Evolutionary conservation across 164 flowering plant genomes (phyloP), one percentile per base, ranked within the genome.

Genomic region (Protea cynaroides): DNA sequence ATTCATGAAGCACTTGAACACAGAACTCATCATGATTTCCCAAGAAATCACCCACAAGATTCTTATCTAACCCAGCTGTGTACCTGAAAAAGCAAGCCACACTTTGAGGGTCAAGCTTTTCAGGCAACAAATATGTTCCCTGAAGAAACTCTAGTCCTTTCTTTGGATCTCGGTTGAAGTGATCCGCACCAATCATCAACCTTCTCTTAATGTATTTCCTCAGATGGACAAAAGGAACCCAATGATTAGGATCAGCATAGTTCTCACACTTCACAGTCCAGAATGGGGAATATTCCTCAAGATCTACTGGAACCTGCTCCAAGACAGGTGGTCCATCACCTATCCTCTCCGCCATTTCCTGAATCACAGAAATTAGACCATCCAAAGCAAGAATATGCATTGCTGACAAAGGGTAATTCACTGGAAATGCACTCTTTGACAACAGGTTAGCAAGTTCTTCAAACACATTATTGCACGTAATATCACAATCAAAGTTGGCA

Each of bases 81-180:
- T 78, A 73, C 71, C 79, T 75, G 62, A 78, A 78, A 63, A 78
- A 78, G 75, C 79, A 78, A 22, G 81, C 81, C 29, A 78, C 79
- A 25, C 81, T 75, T 38, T 71, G 76, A 15, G 81, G 77, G 34
- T 78, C 77, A 68, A 75, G 81, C 63, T 75, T 71, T 19, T 78
- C 81, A 49, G 81, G 81, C 62, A 78, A 63, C 15, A 78, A 71
- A 66, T 75, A 68, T 15, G 71, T 68, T 63, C 81, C 77, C 54
- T 78, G 79, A 8, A 78, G 67, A 68, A 75, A 75, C 29, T 75
- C 75, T 47, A 78, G 56, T 25, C 81, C 81, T 66, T 78, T 78
- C 75, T 78, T 78, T 9, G 81, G 77, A 37, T 78, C 81, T 40
- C 73, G 62, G 25, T 75, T 75, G 58, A 78, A 78, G 62, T 78